Evolutionary conservation across 2,329 filamentous ascomycete genomes (phyloP), one percentile per base, ranked within the genome.

Genomic region (Claviceps cyperi): DNA sequence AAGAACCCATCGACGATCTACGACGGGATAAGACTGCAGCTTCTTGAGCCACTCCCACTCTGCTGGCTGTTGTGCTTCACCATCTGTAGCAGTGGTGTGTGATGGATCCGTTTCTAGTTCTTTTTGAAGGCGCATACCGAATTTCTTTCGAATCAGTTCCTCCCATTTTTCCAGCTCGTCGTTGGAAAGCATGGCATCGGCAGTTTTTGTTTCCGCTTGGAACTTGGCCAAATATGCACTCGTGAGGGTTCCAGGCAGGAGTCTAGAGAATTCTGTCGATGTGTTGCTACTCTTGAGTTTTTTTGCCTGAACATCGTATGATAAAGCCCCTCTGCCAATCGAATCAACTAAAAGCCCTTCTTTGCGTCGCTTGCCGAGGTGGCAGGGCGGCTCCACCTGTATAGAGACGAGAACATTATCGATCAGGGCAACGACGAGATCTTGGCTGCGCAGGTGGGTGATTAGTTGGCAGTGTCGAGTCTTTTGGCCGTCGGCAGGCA

Each of bases 271-370:
- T 47, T 64, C 63, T 4, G 53, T 47, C 4, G 61, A 65, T 4
- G 57, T 46, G 6, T 60, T 59, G 4, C 65, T 64, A 35, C 57
- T 57, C 52, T 62, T 63, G 4, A 50, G 52, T 45, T 60, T 65
- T 53, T 69, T 68, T 5, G 60, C 48, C 17, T 62, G 55, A 39
- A 67, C 56, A 55, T 69, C 67, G 4, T 67, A 58, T 11, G 66
- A 63, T 11, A 66, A 64, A 1, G 70, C 67, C 2, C 83, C 84
- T 52, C 81, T 81, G 1, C 84, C 83, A 49, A 90, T 78, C 0
- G 84, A 84, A 60, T 90, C 84, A 36, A 86, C 83, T 24, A 90
- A 67, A 7, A 86, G 69, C 8, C 83, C 81, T 48, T 78, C 74
- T 39, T 75, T 75, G 38, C 75, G 70, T 63, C 77, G 75, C 54